A percentile compares a stretch with the other conserved stretches of the same genome.
These are phyloP conservation scores for Vanderwaltozyma tropicalis DNA, from an alignment of 805 yeast genomes.

Conservation along the genomic window DNA sequence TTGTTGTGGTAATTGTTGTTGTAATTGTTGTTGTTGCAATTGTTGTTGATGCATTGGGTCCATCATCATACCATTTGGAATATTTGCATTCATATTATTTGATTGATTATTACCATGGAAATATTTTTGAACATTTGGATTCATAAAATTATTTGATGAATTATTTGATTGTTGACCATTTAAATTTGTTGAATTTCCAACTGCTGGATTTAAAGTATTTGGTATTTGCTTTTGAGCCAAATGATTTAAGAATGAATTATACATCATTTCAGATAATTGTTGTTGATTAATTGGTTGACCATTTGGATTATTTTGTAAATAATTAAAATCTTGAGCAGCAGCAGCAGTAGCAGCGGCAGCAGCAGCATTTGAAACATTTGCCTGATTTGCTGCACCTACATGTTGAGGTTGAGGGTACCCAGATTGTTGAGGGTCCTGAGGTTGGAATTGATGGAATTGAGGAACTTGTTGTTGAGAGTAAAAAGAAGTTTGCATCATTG, in stretches of 20 bases:
- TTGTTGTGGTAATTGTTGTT: constrained; percentile 4
- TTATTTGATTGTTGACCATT: too few species aligned
- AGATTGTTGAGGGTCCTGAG: constrained; percentile 5
- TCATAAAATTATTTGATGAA: too few species aligned
- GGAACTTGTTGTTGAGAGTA: constrained; percentile 10
- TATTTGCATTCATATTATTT: not conserved
- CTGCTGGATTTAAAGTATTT: constrained; percentile 10
- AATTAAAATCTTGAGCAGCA: constrained; percentile 14
- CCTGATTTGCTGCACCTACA: not conserved
- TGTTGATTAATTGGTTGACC: constrained; percentile 16
- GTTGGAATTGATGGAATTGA: constrained; percentile 4
- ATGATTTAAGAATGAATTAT: constrained; percentile 26
- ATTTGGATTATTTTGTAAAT: constrained; percentile 8
- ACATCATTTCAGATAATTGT: constrained; percentile 27
- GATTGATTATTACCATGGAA: constrained; percentile 13
- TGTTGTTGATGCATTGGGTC: constrained; percentile 14
- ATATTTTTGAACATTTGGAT: constrained; percentile 15
- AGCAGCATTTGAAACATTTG: not conserved
- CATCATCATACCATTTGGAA: constrained; percentile 4
- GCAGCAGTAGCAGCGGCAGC: constrained; percentile 5
- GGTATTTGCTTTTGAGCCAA: constrained; percentile 24
- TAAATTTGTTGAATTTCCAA: not conserved
- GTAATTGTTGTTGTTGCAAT: constrained; percentile 1
- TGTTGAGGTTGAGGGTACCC: constrained; percentile 6
- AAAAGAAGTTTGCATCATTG: constrained; percentile 5